Base-by-base conservation (phyloP, 306 rosid species). In the Morella rubra region DNA sequence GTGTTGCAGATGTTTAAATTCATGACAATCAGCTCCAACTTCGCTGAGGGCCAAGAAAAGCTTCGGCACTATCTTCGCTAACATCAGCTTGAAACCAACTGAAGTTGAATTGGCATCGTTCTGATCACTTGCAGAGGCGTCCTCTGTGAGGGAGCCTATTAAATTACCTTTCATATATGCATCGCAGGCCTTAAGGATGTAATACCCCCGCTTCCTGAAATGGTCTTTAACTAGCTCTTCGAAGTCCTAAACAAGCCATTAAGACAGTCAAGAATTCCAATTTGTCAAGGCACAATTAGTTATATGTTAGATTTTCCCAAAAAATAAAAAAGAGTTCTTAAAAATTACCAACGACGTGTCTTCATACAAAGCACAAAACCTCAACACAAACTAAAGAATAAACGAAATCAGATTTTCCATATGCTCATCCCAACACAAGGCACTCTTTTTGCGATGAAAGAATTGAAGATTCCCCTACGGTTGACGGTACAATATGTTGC, bases 141-240 rank as follows among this genome's bases (percentile, higher is more conserved):
- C 94, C 79, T 84, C 82, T 8, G 87, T 81, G 73, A 96, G 88
- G 0, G 98, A 83, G 73, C 97, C 99, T 79, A 96, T 93, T 81
- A 91, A 84, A 75, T 80, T 84, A 69, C 99, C 98, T 78, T 92
- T 89, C 99, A 91, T 92, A 77, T 92, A 91, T 75, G 90, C 90
- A 88, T 96, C 91, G 54, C 99, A 91, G 58, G 99, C 99, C 93
- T 91, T 96, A 5, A 96, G 93, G 80, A 96, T 92, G 90, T 84
- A 88, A 76, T 85, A 87, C 79, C 99, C 98, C 18, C 94, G 98
- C 76, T 81, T 89, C 87, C 77, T 85, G 76, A 96, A 96, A 87
- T 96, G 99, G 72, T 88, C 98, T 74, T 80, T 85, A 74, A 92
- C 59, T 13, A 96, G 93, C 80, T 85, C 89, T 77, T 88, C 98